A percentile compares a stretch with the other conserved stretches of the same genome.
These are phyloP conservation scores for Fusarium longipes DNA, from an alignment of 2,329 filamentous ascomycete species.

Conservation along the genomic window DNA sequence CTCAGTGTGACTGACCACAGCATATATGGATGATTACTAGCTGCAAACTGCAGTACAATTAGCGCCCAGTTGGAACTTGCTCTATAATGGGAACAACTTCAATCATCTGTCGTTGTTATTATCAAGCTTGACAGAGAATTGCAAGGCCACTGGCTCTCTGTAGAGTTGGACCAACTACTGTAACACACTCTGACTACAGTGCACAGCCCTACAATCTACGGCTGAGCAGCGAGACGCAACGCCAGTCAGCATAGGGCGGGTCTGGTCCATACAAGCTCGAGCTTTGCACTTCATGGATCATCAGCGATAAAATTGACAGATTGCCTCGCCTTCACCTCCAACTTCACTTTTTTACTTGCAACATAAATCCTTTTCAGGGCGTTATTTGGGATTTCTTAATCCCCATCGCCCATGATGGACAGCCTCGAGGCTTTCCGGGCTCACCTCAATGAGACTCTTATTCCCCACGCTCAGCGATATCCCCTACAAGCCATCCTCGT, in stretches of 20 bases:
- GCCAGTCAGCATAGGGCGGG: conserved; percentile 34
- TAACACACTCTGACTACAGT: conserved; percentile 18
- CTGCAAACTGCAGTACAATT: too few relatives aligned
- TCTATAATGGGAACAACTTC: too few relatives aligned
- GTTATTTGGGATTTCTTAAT: not conserved
- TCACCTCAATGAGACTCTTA: conserved; percentile 33
- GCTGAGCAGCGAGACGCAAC: conserved; percentile 2
- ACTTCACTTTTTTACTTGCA: not conserved
- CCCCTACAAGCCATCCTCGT: conserved; percentile 39
- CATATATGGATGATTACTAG: too few relatives aligned
- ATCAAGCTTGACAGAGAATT: too few relatives aligned
- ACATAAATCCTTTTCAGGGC: not conserved
- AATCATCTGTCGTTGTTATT: too few relatives aligned
- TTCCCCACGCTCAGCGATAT: conserved; percentile 40
- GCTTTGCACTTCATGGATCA: conserved; percentile 6
- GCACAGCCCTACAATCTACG: conserved; percentile 30
- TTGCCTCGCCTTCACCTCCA: conserved; percentile 15
- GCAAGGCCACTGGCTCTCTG: not conserved
- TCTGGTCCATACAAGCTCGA: conserved; percentile 31
- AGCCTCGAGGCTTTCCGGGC: conserved; percentile 19
- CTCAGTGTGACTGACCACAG: too few relatives aligned
- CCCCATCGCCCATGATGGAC: conserved; percentile 26
- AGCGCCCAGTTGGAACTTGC: too few relatives aligned
- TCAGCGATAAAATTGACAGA: conserved; percentile 32
- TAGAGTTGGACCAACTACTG: conserved; percentile 2